phyloP scores from a whole-genome alignment of 306 rosid genomes.

The Prunus mume region DNA sequence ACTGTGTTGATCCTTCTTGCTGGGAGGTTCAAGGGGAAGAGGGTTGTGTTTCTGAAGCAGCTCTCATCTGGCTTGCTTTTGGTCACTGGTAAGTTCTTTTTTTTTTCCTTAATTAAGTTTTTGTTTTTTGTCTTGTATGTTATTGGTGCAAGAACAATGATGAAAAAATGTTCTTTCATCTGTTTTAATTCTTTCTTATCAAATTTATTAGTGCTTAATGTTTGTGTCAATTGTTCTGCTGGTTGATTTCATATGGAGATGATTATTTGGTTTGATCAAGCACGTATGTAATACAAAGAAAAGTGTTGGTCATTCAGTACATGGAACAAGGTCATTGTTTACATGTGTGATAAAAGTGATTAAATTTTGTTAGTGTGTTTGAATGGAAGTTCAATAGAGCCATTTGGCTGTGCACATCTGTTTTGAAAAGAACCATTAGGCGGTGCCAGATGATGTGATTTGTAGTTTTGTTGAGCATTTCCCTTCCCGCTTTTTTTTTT shows the following conservation, averaged over 20 bases:
- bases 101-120: neutral
- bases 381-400: neutral
- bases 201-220: neutral
- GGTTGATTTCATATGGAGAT: neutral
- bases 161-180: neutral
- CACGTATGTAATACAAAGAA: neutral
- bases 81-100: constrained; percentile 49
- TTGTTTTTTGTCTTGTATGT: neutral
- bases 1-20: constrained; percentile 66
- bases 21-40: constrained; percentile 73
- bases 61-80: constrained; percentile 72
- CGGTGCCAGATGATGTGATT: neutral
- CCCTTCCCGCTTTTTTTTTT: neutral
- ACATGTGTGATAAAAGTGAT: neutral
- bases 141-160: neutral
- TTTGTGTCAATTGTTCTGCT: neutral
- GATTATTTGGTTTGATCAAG: neutral
- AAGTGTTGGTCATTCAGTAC: neutral
- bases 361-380: neutral
- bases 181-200: neutral
- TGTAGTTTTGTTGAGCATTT: neutral
- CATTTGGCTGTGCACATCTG: neutral
- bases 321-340: neutral
- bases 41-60: constrained; percentile 72
- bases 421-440: too few relatives aligned